Evolutionary conservation across 768 basidiomycete genomes (phyloP), one percentile per base, ranked within the genome.

Genomic region (Kondoa malvinella): DNA sequence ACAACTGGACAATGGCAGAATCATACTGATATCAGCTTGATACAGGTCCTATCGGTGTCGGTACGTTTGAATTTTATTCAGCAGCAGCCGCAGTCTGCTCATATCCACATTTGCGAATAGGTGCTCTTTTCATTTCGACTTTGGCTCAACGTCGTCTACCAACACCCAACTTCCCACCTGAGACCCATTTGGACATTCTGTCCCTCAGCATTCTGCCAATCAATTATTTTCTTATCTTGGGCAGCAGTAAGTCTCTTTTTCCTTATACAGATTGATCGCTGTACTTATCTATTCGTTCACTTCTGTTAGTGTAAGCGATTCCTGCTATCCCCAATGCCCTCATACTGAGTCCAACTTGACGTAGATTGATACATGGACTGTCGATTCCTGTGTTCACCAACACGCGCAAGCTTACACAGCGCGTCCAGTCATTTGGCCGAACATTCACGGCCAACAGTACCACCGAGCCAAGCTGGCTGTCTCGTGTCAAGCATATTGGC

Each of bases 381-480:
- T 1, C 80, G 95, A 95, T 99, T 71, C 91, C 94, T 0, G 87
- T 87, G 75, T 95, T 96, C 80, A 91, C 91, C 26, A 84, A 97
- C 31, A 87, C 91, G 21, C 82, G 89, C 32, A 84, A 91, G 29
- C 90, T 96, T n/a, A 91, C 92, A 76, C 86, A 83, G 17, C 83
- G 89, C 72, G 96, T 92, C 8, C 90, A 88, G 86, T 92, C 90
- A 4, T 71, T 75, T 69, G 66, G 70, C 16, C 73, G 74, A n/a
- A 75, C 73, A 17, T 71, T 75, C 66, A 75, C 76, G 4, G 66
- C 72, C 3, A 68, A 61, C 31, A 27, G 69, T 66, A 71, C 75
- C 34, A 62, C 63, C 31, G 74, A 72, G 89, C 81, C 89, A 8
- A 85, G 83, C 61, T 85, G 87, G 71, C 86, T 87, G 21, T 80